These are phyloP conservation scores for Monilinia fructigena DNA, from an alignment of 2,329 filamentous ascomycete genomes.

Conservation along the genomic window DNA sequence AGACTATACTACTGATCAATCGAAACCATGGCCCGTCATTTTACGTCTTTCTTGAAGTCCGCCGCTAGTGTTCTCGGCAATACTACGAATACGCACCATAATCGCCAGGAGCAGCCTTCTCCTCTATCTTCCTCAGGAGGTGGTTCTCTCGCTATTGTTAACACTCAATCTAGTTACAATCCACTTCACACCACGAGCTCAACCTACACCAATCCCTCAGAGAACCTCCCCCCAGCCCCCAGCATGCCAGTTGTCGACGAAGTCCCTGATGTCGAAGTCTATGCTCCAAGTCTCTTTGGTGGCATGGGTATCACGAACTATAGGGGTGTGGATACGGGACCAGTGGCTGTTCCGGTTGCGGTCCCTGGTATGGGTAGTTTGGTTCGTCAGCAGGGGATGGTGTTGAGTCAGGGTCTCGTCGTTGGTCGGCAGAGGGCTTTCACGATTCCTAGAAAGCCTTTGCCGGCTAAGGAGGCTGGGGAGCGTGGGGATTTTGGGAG, in stretches of 20 bases:
- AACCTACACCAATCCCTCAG: neutral
- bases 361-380: neutral
- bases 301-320: neutral
- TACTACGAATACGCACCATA: neutral
- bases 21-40: neutral
- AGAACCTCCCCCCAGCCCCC: neutral
- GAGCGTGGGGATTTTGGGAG: neutral
- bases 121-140: too few relatives aligned
- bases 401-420: neutral
- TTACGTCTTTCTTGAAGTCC: slow-evolving; percentile 4
- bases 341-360: neutral
- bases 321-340: neutral
- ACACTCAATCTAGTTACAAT: neutral
- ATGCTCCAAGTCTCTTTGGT: neutral
- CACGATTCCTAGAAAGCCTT: neutral
- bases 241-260: neutral
- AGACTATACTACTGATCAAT: neutral
- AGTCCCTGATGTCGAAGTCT: neutral
- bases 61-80: neutral
- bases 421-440: neutral
- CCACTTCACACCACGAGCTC: neutral
- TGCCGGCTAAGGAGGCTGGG: neutral
- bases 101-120: neutral
- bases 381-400: neutral
- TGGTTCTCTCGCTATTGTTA: neutral